Base-by-base conservation (phyloP, 108 stramenopile genomes). In the Nitzschia sp. region DNA sequence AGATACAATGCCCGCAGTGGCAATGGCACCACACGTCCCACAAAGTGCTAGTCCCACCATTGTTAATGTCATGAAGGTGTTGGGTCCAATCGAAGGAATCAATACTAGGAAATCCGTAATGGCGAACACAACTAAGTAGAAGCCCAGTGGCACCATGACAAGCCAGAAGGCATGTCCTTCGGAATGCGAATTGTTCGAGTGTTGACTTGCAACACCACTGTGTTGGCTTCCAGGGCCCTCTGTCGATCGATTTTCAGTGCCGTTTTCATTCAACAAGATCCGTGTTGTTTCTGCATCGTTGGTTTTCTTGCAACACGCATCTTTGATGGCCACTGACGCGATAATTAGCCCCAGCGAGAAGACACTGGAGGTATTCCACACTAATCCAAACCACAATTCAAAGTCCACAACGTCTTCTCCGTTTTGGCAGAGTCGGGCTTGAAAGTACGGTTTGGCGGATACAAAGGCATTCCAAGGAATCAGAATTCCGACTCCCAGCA, bases 381-480 rank as follows among this genome's bases (percentile, higher is more conserved):
- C 49, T 0, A 89, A 45, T 17, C 77, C 77, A 67, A 85, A 82
- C 65, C 80, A 83, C 3, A 66, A 59, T 66, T 82, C 79, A 49
- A 81, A 68, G 31, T 71, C 32, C 1, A 69, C 64, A 42, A 72
- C 34, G 11, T 51, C 66, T 3, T 54, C 46, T 29, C 59, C 60
- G 17, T 45, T 38, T 17, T 35, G 60, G 32, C 80, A 81, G 31
- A 84, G 55, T 0, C 86, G 73, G 30, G 59, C 27, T 31, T 68
- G 38, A 71, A 85, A 85, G 53, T 89, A 89, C 15, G 81, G 68
- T 45, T 76, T 71, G 46, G 85, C 84, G n/a, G 71, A 81, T 13
- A 89, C 75, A 64, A 83, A 85, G 27, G 84, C 82, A 69, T 89
- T 89, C 88, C 88, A 89, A 2, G 88, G 88, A 13, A 89, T 38